Percentiles rank a stretch among this genome's conserved stretches.
phyloP scores from a whole-genome alignment of 768 basidiomycete species.

The Auricularia sp. region DNA sequence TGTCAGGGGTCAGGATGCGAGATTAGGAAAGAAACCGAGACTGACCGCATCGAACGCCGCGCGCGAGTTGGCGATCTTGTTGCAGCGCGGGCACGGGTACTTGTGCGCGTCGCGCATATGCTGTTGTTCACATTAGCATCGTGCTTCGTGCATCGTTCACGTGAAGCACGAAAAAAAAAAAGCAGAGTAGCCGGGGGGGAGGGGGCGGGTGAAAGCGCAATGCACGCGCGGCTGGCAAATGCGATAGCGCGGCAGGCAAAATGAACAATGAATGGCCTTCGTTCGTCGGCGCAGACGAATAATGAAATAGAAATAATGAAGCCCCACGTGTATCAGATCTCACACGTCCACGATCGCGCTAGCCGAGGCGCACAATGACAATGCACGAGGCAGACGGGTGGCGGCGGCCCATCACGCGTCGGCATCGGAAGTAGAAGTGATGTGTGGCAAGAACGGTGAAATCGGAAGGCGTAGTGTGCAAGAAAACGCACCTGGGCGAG shows the following conservation, averaged over 20 bases:
- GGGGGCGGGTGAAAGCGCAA: not conserved
- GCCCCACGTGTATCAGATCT: not conserved
- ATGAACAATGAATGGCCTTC: not conserved
- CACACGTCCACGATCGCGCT: not conserved
- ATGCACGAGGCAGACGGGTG: not conserved
- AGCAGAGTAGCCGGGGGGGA: not conserved
- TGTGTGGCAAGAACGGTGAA: not conserved
- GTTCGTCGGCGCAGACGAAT: too few relatives aligned
- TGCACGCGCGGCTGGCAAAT: not conserved
- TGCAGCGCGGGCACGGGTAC: not conserved
- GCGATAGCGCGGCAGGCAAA: too few relatives aligned
- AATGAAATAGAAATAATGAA: not conserved
- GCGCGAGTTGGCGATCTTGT: conserved; percentile 2
- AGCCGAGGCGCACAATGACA: not conserved
- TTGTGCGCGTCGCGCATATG: conserved; percentile 3
- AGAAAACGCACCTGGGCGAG: not conserved
- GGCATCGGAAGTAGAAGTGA: too few relatives aligned
- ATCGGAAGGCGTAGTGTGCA: not conserved
- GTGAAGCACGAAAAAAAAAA: not conserved
- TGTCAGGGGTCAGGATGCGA: too few relatives aligned
- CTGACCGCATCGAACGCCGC: not conserved
- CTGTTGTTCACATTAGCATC: not conserved
- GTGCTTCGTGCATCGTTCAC: too few relatives aligned
- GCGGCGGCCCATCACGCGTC: too few relatives aligned
- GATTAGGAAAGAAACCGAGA: not conserved